Evolutionary conservation across 495 filamentous ascomycete genomes (phyloP).

Genomic region (Trichoderma erinaceum): DNA sequence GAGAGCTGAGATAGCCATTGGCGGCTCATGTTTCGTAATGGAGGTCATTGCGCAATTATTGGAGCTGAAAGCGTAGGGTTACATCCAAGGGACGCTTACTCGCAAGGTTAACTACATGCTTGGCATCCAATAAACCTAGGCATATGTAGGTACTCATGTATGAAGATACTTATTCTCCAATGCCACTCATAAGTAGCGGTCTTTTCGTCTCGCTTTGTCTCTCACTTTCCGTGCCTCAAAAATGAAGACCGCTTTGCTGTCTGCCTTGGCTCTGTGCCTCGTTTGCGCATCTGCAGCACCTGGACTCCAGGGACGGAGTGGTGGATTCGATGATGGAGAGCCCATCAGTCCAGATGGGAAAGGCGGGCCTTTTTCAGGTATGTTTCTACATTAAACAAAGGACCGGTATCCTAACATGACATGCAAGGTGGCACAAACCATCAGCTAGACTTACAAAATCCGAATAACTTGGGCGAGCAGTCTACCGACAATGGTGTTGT

Average conservation of each 20-base stretch:
- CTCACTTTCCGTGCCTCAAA: background rate
- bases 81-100: background rate
- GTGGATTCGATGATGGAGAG: background rate
- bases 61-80: background rate
- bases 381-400: background rate
- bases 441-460: slow-evolving; percentile 51
- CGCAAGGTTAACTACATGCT: background rate
- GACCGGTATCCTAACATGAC: background rate
- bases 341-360: slow-evolving; percentile 3
- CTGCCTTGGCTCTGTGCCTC: background rate
- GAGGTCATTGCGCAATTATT: background rate
- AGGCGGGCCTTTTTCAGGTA: background rate
- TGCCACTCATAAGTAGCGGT: background rate
- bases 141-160: background rate
- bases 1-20: background rate
- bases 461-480: slow-evolving; percentile 52
- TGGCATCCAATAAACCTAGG: background rate
- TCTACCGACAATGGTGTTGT: slow-evolving; percentile 54
- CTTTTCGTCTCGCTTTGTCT: background rate
- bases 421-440: slow-evolving; percentile 43
- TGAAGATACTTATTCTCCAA: background rate
- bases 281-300: background rate
- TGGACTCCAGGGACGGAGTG: background rate
- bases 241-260: background rate
- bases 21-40: background rate